A percentile compares a stretch with the other conserved stretches of the same genome.
Evolutionary conservation across 768 basidiomycete species (phyloP).

Genomic region (Xerocomus potaroensis): DNA sequence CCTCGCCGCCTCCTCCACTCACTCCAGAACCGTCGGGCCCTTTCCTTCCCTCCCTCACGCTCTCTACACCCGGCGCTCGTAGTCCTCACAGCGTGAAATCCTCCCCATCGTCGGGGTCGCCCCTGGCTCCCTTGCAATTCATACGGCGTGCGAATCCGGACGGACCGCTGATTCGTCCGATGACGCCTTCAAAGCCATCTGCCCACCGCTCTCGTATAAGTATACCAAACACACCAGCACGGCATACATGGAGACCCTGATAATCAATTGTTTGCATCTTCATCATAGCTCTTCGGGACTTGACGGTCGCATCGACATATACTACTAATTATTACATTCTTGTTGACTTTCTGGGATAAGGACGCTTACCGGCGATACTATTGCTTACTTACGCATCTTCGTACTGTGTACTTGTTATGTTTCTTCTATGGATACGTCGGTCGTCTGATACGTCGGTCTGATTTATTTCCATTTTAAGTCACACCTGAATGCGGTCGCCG

Average conservation of each 20-base stretch:
- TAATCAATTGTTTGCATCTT: constrained; percentile 15
- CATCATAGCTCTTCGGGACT: constrained; percentile 15
- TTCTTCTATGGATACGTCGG: constrained; percentile 16
- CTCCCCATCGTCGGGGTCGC: constrained; percentile 63
- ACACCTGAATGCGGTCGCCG: not conserved
- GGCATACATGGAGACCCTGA: constrained; percentile 67
- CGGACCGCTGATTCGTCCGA: constrained; percentile 45
- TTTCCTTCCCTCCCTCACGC: constrained; percentile 61
- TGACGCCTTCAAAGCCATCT: constrained; percentile 62
- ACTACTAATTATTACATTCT: constrained; percentile 28
- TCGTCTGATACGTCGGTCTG: not conserved
- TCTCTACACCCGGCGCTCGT: constrained; percentile 45
- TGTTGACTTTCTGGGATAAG: constrained; percentile 26
- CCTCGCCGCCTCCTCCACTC: constrained; percentile 40
- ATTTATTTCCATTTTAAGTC: constrained; percentile 12
- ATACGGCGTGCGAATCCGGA: constrained; percentile 74
- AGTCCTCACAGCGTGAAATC: constrained; percentile 46
- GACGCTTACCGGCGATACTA: constrained; percentile 23
- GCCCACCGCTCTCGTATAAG: constrained; percentile 41
- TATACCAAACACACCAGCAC: constrained; percentile 42
- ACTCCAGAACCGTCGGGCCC: constrained; percentile 65
- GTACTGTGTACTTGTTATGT: constrained; percentile 27
- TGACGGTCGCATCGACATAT: constrained; percentile 10
- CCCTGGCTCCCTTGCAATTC: constrained; percentile 79
- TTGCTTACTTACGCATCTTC: constrained; percentile 18